Percentiles rank a stretch among this genome's conserved stretches.
Conservation (phyloP, 2,329 filamentous ascomycete species). For the Neofusicoccum umdonicola region DNA sequence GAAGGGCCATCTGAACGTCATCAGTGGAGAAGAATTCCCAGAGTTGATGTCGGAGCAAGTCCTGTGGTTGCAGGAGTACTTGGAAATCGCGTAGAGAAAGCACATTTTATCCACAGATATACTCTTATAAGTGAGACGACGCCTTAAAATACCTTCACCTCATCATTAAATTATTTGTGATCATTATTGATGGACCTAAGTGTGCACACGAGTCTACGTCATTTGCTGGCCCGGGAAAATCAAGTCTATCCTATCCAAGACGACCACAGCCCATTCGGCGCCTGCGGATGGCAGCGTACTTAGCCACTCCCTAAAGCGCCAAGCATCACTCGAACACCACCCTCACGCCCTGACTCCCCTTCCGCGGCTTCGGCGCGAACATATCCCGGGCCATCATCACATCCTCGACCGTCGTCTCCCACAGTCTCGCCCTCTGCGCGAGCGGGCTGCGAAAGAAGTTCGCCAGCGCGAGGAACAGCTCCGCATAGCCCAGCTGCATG, state of each 20-base stretch:
- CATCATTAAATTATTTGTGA: too few species aligned
- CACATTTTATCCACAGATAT: background rate
- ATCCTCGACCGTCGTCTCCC: background rate
- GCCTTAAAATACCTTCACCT: background rate
- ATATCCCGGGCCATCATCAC: background rate
- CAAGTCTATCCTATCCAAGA: too few species aligned
- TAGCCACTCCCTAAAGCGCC: too few species aligned
- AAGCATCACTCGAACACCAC: background rate
- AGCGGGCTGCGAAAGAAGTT: background rate
- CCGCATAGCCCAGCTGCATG: constrained; percentile 1
- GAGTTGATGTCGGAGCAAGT: background rate
- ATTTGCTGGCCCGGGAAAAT: too few species aligned
- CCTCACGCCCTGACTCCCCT: background rate
- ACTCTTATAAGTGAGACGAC: too few species aligned
- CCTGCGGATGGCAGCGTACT: too few species aligned
- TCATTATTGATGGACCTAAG: too few species aligned
- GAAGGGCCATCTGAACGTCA: constrained; percentile 28
- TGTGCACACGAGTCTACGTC: too few species aligned
- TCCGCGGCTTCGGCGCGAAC: background rate
- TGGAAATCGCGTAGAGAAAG: background rate
- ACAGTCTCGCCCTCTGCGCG: background rate
- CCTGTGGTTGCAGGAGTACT: background rate
- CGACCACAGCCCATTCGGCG: too few species aligned
- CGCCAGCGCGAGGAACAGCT: background rate
- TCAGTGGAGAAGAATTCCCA: constrained; percentile 23